Base-by-base conservation (phyloP, 1,139 yeast genomes). In the Kurtzmaniella quercitrusa region DNA sequence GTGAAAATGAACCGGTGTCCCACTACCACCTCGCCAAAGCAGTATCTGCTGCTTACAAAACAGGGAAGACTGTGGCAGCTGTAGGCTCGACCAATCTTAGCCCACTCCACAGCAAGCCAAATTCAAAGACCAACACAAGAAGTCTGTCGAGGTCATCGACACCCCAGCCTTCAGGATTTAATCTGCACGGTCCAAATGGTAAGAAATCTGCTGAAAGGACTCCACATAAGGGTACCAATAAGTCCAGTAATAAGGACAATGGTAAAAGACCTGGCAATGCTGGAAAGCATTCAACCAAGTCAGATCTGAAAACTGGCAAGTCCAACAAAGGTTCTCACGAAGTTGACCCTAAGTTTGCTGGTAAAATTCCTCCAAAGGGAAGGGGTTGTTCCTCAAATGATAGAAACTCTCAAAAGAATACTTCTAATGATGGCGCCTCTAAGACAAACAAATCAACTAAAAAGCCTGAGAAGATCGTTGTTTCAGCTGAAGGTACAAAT, bases 11-110 rank as follows among this genome's bases (percentile, higher is more conserved):
- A 31, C 31, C 31, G 12, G 59, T 65, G 44, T 73, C 71, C 1
- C 70, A 69, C 51, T 72, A 70, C 50, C 58, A 62, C 40, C 62
- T 54, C 29, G 59, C 65, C 8, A 62, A 66, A 47, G 68, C 67
- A 37, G 61, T 55, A 37, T 60, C 70, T 8, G 51, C 53, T 39
- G 66, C 65, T 9, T 53, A 68, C n/a, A 70, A 69, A 52, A 56
- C 71, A 4, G 76, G 74, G 1, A 57, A 65, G n/a, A 70, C 75
- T 1, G 60, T 69, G n/a, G 60, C 62, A 44, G 77, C 77, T 1
- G 64, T 71, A 4, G 77, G 77, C 1, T 58, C 69, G 5, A 36
- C 25, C 25, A 49, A 51, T 2, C 41, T 42, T n/a, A 41, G 36
- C 10, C 36, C 36, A 12, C 18, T 31, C 4, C 36, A 31, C 10